Base-by-base conservation (phyloP, 2,329 filamentous ascomycete species). In the Phoma sp. region DNA sequence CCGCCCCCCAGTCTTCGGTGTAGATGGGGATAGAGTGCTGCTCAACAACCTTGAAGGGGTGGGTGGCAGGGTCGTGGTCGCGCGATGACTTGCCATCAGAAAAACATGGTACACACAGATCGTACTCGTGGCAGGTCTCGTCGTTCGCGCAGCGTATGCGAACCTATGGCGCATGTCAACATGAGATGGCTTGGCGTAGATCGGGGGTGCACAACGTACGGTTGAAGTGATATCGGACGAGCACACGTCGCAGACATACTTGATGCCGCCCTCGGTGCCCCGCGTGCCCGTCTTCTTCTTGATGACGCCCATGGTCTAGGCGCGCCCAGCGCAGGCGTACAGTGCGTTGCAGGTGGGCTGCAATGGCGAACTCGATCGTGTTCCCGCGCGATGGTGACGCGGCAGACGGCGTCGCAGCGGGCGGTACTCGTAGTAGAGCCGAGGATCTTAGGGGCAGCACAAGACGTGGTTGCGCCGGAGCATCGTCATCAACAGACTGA, bases 1-100 rank as follows among this genome's bases (percentile, higher is more conserved):
- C 95, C 23, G 95, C 95, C 47, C 95, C 95, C 95, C 95, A 99
- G 70, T 96, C 93, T 53, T 86, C 84, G 62, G 93, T 89, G 69
- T 96, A 99, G 54, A 99, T 98, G 1, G 95, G 95, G 44, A 99
- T 96, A 0, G 93, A 97, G 71, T 99, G 96, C 69, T 98, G 95
- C 75, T 99, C 95, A 62, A 99, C 97, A 30, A 99, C 95, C 59
- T 91, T 89, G 74, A 88, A 99, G 11, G 91, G 82, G 76, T 99
- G 95, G 10, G 89, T 90, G 4, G 87, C 83, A 7, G 95, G 93
- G 62, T 96, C 88, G 75, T 99, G 95, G 51, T 89, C 87, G 66
- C 91, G 90, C 59, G 90, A 91, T 40, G 84, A 82, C 67, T 91
- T 86, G 60, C 91, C 93, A 61, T 89, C 87, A 30, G 91, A 84